phyloP scores from a whole-genome alignment of 2,329 filamentous ascomycete genomes.

The Xylariaceae sp. region DNA sequence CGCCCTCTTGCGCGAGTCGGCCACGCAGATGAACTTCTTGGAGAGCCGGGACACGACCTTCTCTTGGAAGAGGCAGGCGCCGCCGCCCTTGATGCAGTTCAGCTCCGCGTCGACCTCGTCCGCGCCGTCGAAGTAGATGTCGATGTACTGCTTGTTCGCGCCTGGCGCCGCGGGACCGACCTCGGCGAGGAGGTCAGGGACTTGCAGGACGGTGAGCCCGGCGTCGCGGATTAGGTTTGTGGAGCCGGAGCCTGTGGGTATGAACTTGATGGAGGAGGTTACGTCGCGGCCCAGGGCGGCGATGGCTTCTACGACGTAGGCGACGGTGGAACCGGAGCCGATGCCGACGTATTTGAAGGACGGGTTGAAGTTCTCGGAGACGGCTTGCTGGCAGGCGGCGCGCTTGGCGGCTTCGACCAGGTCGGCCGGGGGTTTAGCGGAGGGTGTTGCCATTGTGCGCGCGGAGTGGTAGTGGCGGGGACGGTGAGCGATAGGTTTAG shows the following conservation, averaged over 20 bases:
- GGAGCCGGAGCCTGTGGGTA: constrained; percentile 90
- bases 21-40: constrained; percentile 83
- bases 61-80: constrained; percentile 96
- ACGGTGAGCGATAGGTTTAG: neutral
- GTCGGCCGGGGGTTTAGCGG: constrained; percentile 10
- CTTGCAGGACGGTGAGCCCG: constrained; percentile 72
- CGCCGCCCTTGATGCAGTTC: constrained; percentile 97
- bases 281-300: constrained; percentile 54
- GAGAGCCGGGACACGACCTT: constrained; percentile 87
- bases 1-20: constrained; percentile 89
- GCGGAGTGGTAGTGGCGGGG: neutral
- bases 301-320: constrained; percentile 84
- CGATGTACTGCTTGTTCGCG: constrained; percentile 58
- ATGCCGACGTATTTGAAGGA: constrained; percentile 85
- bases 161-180: constrained; percentile 38
- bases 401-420: constrained; percentile 72
- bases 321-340: constrained; percentile 77
- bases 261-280: constrained; percentile 70
- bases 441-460: constrained; percentile 15
- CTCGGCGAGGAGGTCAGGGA: constrained; percentile 68
- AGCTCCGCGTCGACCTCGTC: constrained; percentile 94
- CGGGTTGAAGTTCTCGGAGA: constrained; percentile 65
- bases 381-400: constrained; percentile 69
- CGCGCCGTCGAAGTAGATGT: constrained; percentile 93
- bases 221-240: constrained; percentile 80